A percentile compares a stretch with the other conserved stretches of the same genome.
Conservation (phyloP, 169 alveolate species). For the Babesia gibsoni region DNA sequence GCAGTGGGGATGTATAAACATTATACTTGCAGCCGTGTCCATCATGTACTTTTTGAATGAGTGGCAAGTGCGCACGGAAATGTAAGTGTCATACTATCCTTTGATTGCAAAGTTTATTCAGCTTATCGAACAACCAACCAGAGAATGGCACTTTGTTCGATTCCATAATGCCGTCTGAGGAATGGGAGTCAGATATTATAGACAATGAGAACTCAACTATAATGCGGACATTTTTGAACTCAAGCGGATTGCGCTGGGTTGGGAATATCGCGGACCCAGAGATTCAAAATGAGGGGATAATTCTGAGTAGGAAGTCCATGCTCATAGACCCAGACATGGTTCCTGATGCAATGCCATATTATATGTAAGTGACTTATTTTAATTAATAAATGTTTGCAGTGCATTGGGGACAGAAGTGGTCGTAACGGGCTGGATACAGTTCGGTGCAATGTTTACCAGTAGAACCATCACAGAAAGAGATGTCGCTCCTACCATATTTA, state of each 20-base stretch:
- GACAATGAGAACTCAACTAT: too few species aligned
- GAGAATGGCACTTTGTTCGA: too few species aligned
- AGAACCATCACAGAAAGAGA: neutral
- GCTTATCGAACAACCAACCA: too few species aligned
- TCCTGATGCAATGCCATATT: neutral
- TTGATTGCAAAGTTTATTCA: too few species aligned
- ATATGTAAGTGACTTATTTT: neutral
- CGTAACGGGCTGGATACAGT: conserved; percentile 5
- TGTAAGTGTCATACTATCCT: neutral
- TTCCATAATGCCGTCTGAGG: too few species aligned
- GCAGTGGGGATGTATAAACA: conserved; percentile 56
- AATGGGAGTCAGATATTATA: too few species aligned
- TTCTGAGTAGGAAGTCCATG: neutral
- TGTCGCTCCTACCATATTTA: neutral
- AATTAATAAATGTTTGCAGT: neutral
- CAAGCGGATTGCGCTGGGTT: too few species aligned
- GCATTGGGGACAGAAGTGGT: neutral
- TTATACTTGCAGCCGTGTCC: conserved; percentile 15
- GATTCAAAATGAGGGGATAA: too few species aligned
- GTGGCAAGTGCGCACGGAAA: conserved; percentile 20
- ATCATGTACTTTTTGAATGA: conserved; percentile 24
- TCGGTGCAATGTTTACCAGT: conserved; percentile 12
- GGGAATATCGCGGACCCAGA: too few species aligned
- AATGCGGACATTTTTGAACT: too few species aligned
- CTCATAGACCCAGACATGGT: neutral